Evolutionary conservation across 1,139 yeast species (phyloP).

Genomic region (Taphrina confusa): DNA sequence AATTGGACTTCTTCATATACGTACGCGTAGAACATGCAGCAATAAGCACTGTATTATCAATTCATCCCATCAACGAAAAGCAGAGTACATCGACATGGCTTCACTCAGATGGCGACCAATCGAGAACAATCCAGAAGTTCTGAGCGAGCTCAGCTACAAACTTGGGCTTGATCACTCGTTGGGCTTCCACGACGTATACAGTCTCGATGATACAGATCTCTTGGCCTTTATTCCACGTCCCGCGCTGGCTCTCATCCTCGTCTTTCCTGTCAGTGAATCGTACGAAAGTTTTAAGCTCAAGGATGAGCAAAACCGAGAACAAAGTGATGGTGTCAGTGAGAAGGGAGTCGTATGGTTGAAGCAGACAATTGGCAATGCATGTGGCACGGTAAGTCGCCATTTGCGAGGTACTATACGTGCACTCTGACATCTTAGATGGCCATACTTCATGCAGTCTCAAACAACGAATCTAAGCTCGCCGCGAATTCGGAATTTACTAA

Average conservation of each 20-base stretch:
- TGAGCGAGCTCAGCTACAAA: slow-evolving; percentile 65
- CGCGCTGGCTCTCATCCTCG: slow-evolving; percentile 65
- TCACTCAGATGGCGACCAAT: slow-evolving; percentile 58
- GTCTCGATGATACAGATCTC: slow-evolving; percentile 76
- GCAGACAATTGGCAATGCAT: slow-evolving; percentile 84
- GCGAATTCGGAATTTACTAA: slow-evolving; percentile 45
- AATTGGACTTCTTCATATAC: too few relatives aligned
- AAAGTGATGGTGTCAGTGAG: slow-evolving; percentile 44
- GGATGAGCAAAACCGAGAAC: slow-evolving; percentile 45
- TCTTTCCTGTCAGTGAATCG: slow-evolving; percentile 72
- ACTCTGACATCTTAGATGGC: slow-evolving; percentile 54
- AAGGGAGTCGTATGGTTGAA: slow-evolving; percentile 59
- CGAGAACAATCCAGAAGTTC: slow-evolving; percentile 86
- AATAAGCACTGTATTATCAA: too few relatives aligned
- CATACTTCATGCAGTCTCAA: slow-evolving; percentile 69
- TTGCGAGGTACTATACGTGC: too few relatives aligned
- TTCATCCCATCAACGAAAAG: not conserved
- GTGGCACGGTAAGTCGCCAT: slow-evolving; percentile 60
- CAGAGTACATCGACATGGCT: not conserved
- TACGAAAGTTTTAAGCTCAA: slow-evolving; percentile 58
- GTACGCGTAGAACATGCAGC: too few relatives aligned
- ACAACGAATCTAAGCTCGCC: slow-evolving; percentile 52
- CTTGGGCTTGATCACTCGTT: slow-evolving; percentile 67
- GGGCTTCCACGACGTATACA: slow-evolving; percentile 76
- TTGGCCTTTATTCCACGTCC: slow-evolving; percentile 82